Percentiles rank a stretch among this genome's conserved stretches.
These are phyloP conservation scores for Oryza coarctata DNA, from an alignment of 176 grass and related monocot genomes.

Conservation along the genomic window DNA sequence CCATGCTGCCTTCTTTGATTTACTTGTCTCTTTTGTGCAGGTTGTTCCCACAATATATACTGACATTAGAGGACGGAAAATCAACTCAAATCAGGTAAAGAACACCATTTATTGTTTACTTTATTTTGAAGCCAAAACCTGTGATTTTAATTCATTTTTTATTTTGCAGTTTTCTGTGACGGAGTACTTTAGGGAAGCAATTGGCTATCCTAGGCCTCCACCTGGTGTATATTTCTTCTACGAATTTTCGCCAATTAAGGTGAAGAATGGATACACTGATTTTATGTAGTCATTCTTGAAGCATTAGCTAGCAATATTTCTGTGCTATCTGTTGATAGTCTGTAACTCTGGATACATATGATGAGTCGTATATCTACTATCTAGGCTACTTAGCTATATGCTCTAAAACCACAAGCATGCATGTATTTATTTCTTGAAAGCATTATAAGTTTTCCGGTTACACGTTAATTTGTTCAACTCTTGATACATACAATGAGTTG, in stretches of 20 bases:
- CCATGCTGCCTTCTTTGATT: background rate
- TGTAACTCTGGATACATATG: background rate
- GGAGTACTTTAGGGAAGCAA: conserved; percentile 91
- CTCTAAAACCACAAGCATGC: conserved; percentile 18
- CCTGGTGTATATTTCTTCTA: conserved; percentile 95
- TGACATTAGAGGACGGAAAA: conserved; percentile 90
- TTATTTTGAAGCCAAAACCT: conserved; percentile 30
- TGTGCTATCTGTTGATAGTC: background rate
- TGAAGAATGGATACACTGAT: conserved; percentile 27
- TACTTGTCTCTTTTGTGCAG: conserved; percentile 37
- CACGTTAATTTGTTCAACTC: conserved; percentile 1
- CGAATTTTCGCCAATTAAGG: conserved; percentile 98
- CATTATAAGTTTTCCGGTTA: conserved; percentile 6
- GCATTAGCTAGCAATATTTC: background rate
- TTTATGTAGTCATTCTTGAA: conserved; percentile 12
- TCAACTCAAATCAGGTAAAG: conserved; percentile 93
- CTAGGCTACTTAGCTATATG: background rate
- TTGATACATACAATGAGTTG: background rate
- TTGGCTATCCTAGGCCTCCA: conserved; percentile 84
- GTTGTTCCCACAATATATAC: conserved; percentile 99
- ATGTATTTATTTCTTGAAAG: conserved; percentile 29
- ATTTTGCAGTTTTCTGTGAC: conserved; percentile 96
- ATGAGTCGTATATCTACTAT: background rate
- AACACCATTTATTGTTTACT: conserved; percentile 12
- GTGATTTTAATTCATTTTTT: conserved; percentile 39